Evolutionary conservation across 148 eudicot genomes (phyloP).

Genomic region (Rhododendron ovatum): DNA sequence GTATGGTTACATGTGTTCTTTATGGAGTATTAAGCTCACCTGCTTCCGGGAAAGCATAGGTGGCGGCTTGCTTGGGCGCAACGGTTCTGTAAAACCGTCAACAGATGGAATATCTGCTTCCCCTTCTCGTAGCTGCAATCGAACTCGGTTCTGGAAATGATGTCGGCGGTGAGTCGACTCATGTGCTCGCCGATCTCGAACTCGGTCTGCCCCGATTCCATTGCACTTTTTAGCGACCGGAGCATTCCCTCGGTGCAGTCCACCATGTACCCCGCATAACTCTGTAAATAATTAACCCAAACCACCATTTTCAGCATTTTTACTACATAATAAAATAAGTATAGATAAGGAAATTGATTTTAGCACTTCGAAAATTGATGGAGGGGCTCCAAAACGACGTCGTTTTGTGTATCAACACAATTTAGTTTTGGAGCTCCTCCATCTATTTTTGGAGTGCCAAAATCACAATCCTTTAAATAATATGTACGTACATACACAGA

Average conservation of each 20-base stretch:
- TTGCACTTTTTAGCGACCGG: conserved; percentile 32
- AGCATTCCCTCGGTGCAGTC: conserved; percentile 71
- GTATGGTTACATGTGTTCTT: background rate
- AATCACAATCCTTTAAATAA: no score
- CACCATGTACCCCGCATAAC: conserved; percentile 78
- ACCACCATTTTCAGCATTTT: background rate
- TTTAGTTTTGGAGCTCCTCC: no score
- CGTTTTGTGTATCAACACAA: no score
- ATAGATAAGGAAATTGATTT: background rate
- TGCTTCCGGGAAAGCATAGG: conserved; percentile 81
- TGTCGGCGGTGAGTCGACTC: conserved; percentile 71
- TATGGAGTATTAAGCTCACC: conserved; percentile 27
- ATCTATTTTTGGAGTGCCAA: no score
- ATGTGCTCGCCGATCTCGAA: conserved; percentile 81
- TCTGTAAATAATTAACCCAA: conserved; percentile 23
- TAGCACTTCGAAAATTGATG: no score
- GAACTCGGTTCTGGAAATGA: conserved; percentile 78
- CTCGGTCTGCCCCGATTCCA: conserved; percentile 36
- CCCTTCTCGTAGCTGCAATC: conserved; percentile 82
- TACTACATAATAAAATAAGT: background rate
- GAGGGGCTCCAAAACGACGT: no score
- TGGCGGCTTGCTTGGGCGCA: conserved; percentile 86
- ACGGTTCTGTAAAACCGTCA: conserved; percentile 53
- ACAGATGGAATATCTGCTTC: conserved; percentile 58
- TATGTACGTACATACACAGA: background rate